These are phyloP conservation scores for Leccinum griseonigrum DNA, from an alignment of 1,284 basidiomycete species.

Conservation along the genomic window DNA sequence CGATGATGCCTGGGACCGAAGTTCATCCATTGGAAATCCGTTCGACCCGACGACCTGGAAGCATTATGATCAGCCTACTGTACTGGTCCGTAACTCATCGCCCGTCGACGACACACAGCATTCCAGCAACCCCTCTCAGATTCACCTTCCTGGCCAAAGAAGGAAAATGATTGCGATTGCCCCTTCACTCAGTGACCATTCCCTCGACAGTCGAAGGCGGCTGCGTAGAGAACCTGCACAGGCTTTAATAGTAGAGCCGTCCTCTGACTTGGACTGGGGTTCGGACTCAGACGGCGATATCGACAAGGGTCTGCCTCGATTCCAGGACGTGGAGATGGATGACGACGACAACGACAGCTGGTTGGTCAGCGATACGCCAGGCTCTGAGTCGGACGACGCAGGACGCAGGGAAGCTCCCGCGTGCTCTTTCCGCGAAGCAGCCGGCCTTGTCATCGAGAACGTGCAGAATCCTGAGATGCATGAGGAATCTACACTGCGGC, in stretches of 20 bases:
- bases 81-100: neutral
- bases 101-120: no score
- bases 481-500: neutral
- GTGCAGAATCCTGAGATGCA: neutral
- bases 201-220: neutral
- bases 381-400: no score
- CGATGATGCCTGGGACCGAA: no score
- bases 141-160: neutral
- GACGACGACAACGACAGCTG: no score
- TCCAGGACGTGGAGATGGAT: no score
- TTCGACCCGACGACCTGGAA: neutral
- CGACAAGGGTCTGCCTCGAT: no score
- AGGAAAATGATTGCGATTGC: neutral
- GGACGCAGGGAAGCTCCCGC: no score
- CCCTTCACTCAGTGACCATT: neutral
- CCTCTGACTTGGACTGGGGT: neutral
- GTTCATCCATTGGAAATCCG: neutral
- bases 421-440: no score
- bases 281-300: neutral
- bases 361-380: no score
- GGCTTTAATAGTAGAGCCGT: neutral
- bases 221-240: neutral
- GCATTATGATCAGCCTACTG: no score
- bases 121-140: no score
- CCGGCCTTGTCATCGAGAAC: neutral